A percentile compares a stretch with the other conserved stretches of the same genome.
These are phyloP conservation scores for Glycine soja DNA, from an alignment of 306 rosid genomes.

Conservation along the genomic window DNA sequence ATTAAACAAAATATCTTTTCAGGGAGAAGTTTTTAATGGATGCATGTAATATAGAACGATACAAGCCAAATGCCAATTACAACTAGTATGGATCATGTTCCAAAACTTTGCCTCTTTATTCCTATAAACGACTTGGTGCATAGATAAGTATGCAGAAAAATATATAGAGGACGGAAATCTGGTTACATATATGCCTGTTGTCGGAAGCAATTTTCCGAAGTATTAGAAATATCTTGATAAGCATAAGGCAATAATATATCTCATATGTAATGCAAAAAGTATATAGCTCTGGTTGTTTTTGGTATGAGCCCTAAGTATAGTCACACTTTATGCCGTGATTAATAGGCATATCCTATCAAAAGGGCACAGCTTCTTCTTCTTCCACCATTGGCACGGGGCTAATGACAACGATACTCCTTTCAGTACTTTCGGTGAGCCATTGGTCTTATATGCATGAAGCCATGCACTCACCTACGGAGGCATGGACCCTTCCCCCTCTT, in stretches of 20 bases:
- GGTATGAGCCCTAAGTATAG: too few species aligned
- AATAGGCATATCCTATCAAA: neutral
- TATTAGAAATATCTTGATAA: neutral
- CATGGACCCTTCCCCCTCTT: neutral
- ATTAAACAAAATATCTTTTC: neutral
- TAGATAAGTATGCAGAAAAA: too few species aligned
- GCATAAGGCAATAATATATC: neutral
- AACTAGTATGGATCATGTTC: neutral
- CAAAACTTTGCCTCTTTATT: too few species aligned
- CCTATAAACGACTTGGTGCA: too few species aligned
- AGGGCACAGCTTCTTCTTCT: neutral
- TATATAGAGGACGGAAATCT: neutral
- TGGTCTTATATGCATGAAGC: neutral
- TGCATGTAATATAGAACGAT: too few species aligned
- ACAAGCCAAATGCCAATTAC: neutral
- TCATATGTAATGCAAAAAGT: neutral
- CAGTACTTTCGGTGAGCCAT: neutral
- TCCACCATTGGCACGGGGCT: neutral
- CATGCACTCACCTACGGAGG: neutral
- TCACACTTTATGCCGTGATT: neutral
- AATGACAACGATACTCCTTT: slow-evolving; percentile 13
- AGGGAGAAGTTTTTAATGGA: neutral
- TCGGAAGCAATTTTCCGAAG: slow-evolving; percentile 7
- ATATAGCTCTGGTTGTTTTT: neutral
- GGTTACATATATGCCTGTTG: slow-evolving; percentile 19